Evolutionary conservation across 139 green algal species (phyloP).

Genomic region (Chlamydomonas schloesseri): DNA sequence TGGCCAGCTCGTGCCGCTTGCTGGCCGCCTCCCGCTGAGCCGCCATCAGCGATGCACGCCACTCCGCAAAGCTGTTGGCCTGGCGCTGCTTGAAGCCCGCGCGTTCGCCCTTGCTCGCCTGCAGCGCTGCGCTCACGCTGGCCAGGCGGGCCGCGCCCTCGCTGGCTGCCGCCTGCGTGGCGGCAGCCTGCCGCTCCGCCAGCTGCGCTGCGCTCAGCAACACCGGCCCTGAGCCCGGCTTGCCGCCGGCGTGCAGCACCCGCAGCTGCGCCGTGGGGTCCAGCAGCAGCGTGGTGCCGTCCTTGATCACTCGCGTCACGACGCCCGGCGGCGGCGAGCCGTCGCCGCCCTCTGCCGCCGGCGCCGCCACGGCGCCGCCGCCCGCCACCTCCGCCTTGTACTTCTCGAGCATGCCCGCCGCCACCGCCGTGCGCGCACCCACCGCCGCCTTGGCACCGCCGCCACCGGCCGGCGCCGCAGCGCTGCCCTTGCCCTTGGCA

Average conservation of each 20-base stretch:
- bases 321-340: background rate
- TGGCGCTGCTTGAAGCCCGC: slow-evolving; percentile 11
- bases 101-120: slow-evolving; percentile 24
- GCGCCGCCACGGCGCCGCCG: background rate
- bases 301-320: slow-evolving; percentile 40
- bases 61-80: slow-evolving; percentile 47
- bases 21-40: slow-evolving; percentile 5
- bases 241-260: background rate
- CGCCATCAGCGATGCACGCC: slow-evolving; percentile 15
- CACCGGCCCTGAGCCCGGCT: background rate
- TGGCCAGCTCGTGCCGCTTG: slow-evolving; percentile 31
- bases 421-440: background rate
- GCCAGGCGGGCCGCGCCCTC: background rate
- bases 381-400: slow-evolving; percentile 11
- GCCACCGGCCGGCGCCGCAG: background rate
- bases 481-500: background rate
- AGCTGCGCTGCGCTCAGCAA: slow-evolving; percentile 26
- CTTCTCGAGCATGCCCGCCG: slow-evolving; percentile 42
- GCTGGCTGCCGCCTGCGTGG: background rate
- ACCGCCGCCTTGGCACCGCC: background rate
- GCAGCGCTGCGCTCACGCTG: background rate
- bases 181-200: background rate
- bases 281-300: slow-evolving; percentile 37
- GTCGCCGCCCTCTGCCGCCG: background rate
- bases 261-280: background rate